Evolutionary conservation across 768 basidiomycete genomes (phyloP), one percentile per base, ranked within the genome.

Genomic region (Ramaria rubella): DNA sequence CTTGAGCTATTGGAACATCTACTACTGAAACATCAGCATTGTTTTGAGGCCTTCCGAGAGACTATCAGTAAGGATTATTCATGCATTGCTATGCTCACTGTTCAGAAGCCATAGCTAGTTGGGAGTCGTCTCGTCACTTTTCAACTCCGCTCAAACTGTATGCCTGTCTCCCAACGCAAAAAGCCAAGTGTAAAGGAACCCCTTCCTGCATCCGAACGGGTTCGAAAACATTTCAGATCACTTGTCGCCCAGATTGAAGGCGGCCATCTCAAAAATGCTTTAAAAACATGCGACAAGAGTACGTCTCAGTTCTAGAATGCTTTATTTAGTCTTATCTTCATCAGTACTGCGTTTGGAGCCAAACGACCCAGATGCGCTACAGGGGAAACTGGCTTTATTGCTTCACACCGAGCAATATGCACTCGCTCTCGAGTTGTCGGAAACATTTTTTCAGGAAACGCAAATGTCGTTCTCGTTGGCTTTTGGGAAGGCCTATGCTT

Each of bases 281-380:
- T 93, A 65, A 90, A 86, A 78, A 94, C 93, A 60, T 94, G 90
- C 74, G 86, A 92, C 71, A 93, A 91, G 75, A 87, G 94, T 91
- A 64, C 57, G 82, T 75, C 52, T 49, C 27, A n/a, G 4, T 45
- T 12, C 29, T 40, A 30, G 63, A 62, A 59, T 61, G 26, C 60
- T 58, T 57, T 62, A 58, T 66, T 53, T 58, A 21, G n/a, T 58
- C 58, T 61, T 59, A 38, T 36, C 58, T 54, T 67, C 59, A 64
- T 17, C 60, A 95, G 94, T 94, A 59, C 76, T 94, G 43, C 75
- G 78, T 17, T 70, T 93, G 29, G 76, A 81, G 36, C 82, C 88
- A 29, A 68, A 69, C 4, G 87, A 90, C 66, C 63, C 68, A n/a
- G 85, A 93, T 63, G 89, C 90, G 2, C 70, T 81, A 29, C 83